These are phyloP conservation scores for Isabelozyma pseudorhagii DNA, from an alignment of 805 yeast genomes.

Conservation along the genomic window DNA sequence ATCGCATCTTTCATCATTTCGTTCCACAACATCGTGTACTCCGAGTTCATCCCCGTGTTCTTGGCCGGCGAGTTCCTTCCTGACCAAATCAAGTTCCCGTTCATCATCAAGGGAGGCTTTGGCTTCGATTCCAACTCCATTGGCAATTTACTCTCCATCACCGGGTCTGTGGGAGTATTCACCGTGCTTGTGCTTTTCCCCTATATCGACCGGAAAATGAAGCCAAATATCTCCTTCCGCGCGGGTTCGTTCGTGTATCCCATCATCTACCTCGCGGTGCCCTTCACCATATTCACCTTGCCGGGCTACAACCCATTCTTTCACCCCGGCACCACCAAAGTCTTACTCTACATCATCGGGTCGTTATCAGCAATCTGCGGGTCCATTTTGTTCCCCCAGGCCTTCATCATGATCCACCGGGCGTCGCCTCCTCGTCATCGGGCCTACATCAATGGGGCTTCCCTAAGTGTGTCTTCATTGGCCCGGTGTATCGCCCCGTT, in stretches of 20 bases:
- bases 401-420: conserved; percentile 52
- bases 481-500: conserved; percentile 60
- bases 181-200: conserved; percentile 52
- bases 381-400: conserved; percentile 51
- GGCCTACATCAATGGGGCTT: conserved; percentile 57
- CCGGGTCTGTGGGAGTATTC: conserved; percentile 55
- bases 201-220: conserved; percentile 44
- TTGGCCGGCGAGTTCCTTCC: conserved; percentile 35
- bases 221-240: conserved; percentile 44
- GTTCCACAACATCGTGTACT: conserved; percentile 47
- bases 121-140: conserved; percentile 45
- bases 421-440: conserved; percentile 52
- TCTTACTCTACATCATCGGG: conserved; percentile 4
- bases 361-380: conserved; percentile 31
- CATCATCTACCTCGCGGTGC: conserved; percentile 42
- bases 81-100: conserved; percentile 42
- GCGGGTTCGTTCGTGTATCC: conserved; percentile 41
- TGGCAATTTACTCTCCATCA: conserved; percentile 48
- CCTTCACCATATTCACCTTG: conserved; percentile 46
- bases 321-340: background rate
- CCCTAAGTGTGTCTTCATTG: conserved; percentile 50
- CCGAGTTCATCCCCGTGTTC: conserved; percentile 55
- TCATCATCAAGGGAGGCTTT: conserved; percentile 50
- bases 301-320: conserved; percentile 15
- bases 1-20: conserved; percentile 39